These are phyloP conservation scores for Gyrodon lividus DNA, from an alignment of 768 basidiomycete genomes.

Conservation along the genomic window DNA sequence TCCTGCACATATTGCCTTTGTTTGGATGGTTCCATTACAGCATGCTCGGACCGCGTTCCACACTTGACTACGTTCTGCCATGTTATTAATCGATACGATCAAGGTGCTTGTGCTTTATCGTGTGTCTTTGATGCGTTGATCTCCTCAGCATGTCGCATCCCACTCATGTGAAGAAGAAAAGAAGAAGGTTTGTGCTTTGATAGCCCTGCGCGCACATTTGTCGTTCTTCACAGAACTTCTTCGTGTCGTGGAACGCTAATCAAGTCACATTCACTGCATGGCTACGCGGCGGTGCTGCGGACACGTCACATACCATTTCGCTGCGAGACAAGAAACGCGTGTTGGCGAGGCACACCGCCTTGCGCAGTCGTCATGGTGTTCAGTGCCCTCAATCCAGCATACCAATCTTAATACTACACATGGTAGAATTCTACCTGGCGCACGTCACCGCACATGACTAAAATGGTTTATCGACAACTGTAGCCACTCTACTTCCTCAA, in stretches of 20 bases:
- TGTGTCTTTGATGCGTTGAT: constrained; percentile 27
- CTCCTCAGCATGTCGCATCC: constrained; percentile 19
- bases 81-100: constrained; percentile 25
- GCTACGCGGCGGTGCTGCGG: no score
- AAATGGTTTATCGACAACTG: no score
- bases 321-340: no score
- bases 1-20: constrained; percentile 8
- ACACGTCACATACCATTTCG: no score
- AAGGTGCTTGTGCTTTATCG: constrained; percentile 28
- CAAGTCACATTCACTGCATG: constrained; percentile 6
- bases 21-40: constrained; percentile 22
- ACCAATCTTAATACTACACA: no score
- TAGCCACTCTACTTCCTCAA: no score
- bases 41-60: constrained; percentile 14
- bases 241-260: constrained; percentile 17
- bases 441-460: no score
- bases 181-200: constrained; percentile 17
- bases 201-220: constrained; percentile 14
- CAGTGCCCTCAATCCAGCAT: no score
- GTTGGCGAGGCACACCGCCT: no score
- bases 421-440: no score
- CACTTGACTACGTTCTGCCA: constrained; percentile 15
- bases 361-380: no score
- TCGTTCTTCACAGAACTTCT: constrained; percentile 19
- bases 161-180: constrained; percentile 20